Conservation (phyloP, 2,329 filamentous ascomycete genomes). For the Biscogniauxia mediterranea region DNA sequence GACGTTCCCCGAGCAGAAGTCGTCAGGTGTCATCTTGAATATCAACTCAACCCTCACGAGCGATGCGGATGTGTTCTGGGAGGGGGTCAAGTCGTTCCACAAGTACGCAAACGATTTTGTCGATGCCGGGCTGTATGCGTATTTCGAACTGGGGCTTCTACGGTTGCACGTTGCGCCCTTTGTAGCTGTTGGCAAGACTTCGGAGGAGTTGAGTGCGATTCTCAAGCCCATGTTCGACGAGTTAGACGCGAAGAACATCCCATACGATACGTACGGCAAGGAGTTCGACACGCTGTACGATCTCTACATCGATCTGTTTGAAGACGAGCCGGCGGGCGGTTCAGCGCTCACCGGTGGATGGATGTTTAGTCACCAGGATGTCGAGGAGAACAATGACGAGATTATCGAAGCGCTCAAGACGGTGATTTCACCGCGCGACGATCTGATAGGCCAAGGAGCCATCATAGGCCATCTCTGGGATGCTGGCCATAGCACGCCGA, state of each 20-base stretch:
- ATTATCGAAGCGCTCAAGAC: slow-evolving; percentile 38
- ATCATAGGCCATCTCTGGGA: slow-evolving; percentile 41
- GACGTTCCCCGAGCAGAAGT: slow-evolving; percentile 45
- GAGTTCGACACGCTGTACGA: slow-evolving; percentile 36
- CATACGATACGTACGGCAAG: slow-evolving; percentile 29
- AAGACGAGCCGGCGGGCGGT: slow-evolving; percentile 33
- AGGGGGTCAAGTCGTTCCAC: slow-evolving; percentile 48
- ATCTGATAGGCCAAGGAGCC: slow-evolving; percentile 29
- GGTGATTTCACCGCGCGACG: slow-evolving; percentile 27
- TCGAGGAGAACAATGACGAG: slow-evolving; percentile 33
- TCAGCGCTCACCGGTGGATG: slow-evolving; percentile 39
- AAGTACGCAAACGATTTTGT: slow-evolving; percentile 40
- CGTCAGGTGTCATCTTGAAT: slow-evolving; percentile 41
- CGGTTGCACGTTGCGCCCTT: slow-evolving; percentile 40
- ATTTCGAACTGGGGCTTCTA: slow-evolving; percentile 42
- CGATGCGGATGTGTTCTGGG: slow-evolving; percentile 44
- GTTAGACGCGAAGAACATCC: slow-evolving; percentile 29
- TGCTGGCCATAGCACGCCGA: slow-evolving; percentile 34
- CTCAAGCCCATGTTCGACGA: slow-evolving; percentile 37
- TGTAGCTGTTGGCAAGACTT: slow-evolving; percentile 37
- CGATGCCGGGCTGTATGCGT: slow-evolving; percentile 41
- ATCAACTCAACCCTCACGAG: slow-evolving; percentile 37
- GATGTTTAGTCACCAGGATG: slow-evolving; percentile 37
- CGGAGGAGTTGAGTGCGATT: slow-evolving; percentile 33
- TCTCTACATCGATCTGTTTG: slow-evolving; percentile 39